Conservation (phyloP, 805 yeast genomes). For the Metschnikowia lochheadii region DNA sequence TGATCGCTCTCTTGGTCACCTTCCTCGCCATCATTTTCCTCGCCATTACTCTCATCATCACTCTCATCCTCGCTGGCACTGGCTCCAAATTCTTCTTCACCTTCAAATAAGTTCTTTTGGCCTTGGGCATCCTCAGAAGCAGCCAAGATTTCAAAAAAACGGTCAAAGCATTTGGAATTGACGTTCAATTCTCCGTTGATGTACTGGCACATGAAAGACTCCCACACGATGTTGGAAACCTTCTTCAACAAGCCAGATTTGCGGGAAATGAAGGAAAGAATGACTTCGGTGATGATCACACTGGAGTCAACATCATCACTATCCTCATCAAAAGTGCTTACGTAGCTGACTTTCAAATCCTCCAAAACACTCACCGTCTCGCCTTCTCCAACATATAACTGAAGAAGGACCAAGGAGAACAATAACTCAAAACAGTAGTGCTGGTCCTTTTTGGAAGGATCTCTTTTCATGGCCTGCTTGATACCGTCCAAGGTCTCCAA, state of each 20-base stretch:
- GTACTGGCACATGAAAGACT: constrained; percentile 31
- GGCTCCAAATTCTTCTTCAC: constrained; percentile 37
- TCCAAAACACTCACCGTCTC: constrained; percentile 73
- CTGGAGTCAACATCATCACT: constrained; percentile 27
- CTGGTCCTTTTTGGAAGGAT: constrained; percentile 32
- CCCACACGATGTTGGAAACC: constrained; percentile 39
- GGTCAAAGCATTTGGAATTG: constrained; percentile 30
- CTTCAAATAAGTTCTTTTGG: constrained; percentile 69
- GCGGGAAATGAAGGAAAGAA: constrained; percentile 42
- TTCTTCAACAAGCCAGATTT: constrained; percentile 36
- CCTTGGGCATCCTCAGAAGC: constrained; percentile 81
- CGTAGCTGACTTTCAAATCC: constrained; percentile 64
- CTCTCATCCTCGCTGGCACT: constrained; percentile 17
- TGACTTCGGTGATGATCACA: constrained; percentile 39
- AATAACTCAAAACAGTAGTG: constrained; percentile 69
- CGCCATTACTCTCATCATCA: constrained; percentile 14
- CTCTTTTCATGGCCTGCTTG: constrained; percentile 18
- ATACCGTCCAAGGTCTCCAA: constrained; percentile 40
- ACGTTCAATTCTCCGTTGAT: constrained; percentile 26
- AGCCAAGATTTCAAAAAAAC: constrained; percentile 33
- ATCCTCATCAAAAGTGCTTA: constrained; percentile 34
- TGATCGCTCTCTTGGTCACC: constrained; percentile 8
- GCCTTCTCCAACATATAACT: constrained; percentile 69
- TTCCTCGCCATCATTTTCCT: constrained; percentile 6
- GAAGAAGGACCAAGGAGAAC: constrained; percentile 71